Percentiles rank a stretch among this genome's conserved stretches.
phyloP scores from a whole-genome alignment of 345 rosid genomes.

The Eucalyptus viminalis region DNA sequence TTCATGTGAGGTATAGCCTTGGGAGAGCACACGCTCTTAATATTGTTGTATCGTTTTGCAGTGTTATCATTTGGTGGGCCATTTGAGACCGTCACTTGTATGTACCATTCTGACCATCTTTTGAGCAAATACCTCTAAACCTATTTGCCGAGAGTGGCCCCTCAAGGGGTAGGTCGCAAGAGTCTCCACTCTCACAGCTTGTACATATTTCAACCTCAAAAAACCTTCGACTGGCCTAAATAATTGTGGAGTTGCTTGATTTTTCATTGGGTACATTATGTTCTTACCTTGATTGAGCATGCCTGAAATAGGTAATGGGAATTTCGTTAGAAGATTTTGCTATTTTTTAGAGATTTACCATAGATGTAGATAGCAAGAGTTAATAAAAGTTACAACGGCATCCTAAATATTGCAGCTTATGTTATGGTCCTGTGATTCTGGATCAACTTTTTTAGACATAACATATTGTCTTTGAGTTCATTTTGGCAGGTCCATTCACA shows the following conservation, averaged over 20 bases:
- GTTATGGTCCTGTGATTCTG: neutral
- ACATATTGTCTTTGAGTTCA: neutral
- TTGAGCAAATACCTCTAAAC: too few species aligned
- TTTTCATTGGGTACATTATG: neutral
- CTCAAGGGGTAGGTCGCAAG: too few species aligned
- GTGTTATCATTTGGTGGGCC: too few species aligned
- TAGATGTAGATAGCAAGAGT: neutral
- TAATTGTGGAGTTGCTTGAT: neutral
- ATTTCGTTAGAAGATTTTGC: neutral
- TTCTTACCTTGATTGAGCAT: neutral
- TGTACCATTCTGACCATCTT: too few species aligned
- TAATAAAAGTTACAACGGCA: neutral
- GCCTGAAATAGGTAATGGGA: neutral
- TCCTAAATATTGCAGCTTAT: too few species aligned
- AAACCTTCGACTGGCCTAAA: neutral
- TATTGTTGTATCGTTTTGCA: too few species aligned
- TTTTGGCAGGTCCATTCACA: neutral
- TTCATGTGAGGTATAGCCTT: too few species aligned
- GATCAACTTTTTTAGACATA: neutral
- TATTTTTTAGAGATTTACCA: neutral
- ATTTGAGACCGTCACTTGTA: too few species aligned
- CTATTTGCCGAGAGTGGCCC: too few species aligned
- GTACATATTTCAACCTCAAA: neutral
- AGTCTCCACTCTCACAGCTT: too few species aligned
- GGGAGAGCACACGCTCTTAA: too few species aligned